A percentile compares a stretch with the other conserved stretches of the same genome.
Conservation (phyloP, 2,329 filamentous ascomycete species). For the Colletotrichum simmondsii region DNA sequence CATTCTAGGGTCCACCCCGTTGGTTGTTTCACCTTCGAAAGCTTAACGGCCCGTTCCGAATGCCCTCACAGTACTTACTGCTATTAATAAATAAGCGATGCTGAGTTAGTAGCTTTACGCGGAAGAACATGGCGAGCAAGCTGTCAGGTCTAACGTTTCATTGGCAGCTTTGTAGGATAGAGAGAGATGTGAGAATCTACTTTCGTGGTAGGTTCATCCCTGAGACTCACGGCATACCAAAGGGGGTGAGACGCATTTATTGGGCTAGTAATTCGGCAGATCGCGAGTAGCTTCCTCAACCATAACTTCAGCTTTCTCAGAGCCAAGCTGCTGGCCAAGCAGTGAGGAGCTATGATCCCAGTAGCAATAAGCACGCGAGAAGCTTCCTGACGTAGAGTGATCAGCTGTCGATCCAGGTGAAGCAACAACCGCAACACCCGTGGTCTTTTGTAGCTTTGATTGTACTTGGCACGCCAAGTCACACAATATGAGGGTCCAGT, state of each 20-base stretch:
- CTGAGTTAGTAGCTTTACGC: not conserved
- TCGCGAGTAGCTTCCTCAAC: not conserved
- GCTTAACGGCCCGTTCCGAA: conserved; percentile 31
- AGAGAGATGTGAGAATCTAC: not conserved
- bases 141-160: not conserved
- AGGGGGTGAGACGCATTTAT: not conserved
- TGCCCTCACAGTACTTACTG: conserved; percentile 1
- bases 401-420: not conserved
- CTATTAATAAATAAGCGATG: not conserved
- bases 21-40: conserved; percentile 13
- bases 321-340: not conserved
- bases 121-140: not conserved
- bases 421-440: not conserved
- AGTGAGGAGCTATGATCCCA: not conserved
- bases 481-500: not conserved
- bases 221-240: not conserved
- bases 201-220: not conserved
- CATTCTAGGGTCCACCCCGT: not conserved
- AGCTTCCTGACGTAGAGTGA: not conserved
- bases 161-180: not conserved
- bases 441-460: not conserved
- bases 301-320: not conserved
- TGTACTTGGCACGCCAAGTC: not conserved
- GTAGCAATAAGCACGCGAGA: not conserved
- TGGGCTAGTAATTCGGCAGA: not conserved